Evolutionary conservation across 192 early-diverging fungal species (phyloP).

Genomic region (Backusella parvicylindrica): DNA sequence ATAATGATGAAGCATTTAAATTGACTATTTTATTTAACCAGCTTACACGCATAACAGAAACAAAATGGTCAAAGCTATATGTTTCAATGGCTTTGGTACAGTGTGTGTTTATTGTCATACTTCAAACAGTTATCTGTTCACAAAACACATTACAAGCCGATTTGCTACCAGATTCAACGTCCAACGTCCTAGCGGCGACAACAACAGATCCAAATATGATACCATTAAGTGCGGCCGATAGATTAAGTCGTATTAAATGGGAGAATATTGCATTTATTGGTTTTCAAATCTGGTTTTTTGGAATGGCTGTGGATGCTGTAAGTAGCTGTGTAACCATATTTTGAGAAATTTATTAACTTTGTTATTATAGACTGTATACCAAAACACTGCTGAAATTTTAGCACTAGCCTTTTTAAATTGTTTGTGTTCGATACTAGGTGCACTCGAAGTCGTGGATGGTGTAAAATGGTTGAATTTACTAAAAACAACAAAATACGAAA

Average conservation of each 20-base stretch:
- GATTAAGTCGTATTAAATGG: constrained; percentile 38
- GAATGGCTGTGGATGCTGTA: constrained; percentile 41
- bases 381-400: constrained; percentile 37
- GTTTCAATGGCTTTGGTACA: constrained; percentile 24
- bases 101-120: constrained; percentile 28
- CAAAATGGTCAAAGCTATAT: constrained; percentile 35
- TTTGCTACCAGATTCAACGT: not conserved
- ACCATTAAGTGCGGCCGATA: constrained; percentile 12
- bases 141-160: constrained; percentile 25
- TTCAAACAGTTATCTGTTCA: constrained; percentile 30
- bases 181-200: not conserved
- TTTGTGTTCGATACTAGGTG: constrained; percentile 33
- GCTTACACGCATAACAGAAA: constrained; percentile 32
- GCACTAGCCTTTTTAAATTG: constrained; percentile 31
- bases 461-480: constrained; percentile 26
- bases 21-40: constrained; percentile 10
- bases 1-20: not conserved
- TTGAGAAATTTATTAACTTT: not conserved
- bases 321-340: not conserved
- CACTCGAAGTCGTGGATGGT: constrained; percentile 35
- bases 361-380: constrained; percentile 27
- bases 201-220: constrained; percentile 9
- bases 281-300: constrained; percentile 34
- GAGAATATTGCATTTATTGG: constrained; percentile 40
- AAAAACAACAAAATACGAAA: not conserved